Evolutionary conservation across 805 yeast species (phyloP).

Genomic region (Candida nitratophila): DNA sequence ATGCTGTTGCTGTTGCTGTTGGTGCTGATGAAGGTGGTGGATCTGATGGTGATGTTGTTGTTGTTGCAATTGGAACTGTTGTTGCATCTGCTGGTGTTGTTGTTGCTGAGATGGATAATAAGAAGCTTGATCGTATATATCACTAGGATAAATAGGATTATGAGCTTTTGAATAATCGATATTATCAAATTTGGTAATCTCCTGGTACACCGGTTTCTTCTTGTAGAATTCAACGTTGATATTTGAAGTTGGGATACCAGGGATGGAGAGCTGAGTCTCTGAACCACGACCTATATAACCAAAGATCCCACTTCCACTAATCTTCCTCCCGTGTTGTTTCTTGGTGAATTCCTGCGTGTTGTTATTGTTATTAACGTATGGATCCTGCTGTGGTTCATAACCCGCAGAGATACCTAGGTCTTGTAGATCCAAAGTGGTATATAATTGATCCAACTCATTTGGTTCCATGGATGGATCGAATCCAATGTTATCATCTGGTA

Average conservation of each 20-base stretch:
- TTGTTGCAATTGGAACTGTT: slow-evolving; percentile 19
- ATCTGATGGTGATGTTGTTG: slow-evolving; percentile 4
- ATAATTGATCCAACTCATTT: slow-evolving; percentile 42
- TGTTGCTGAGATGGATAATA: slow-evolving; percentile 2
- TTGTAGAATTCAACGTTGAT: slow-evolving; percentile 14
- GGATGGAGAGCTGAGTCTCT: slow-evolving; percentile 49
- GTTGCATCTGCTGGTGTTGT: slow-evolving; percentile 18
- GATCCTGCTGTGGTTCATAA: slow-evolving; percentile 12
- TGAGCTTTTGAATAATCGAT: slow-evolving; percentile 12
- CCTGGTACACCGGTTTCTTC: slow-evolving; percentile 24
- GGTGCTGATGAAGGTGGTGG: slow-evolving; percentile 1
- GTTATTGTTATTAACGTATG: not conserved
- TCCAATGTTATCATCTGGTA: slow-evolving; percentile 50
- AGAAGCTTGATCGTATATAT: slow-evolving; percentile 13
- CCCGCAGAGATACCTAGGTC: slow-evolving; percentile 54
- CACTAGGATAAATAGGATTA: slow-evolving; percentile 9
- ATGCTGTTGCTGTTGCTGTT: slow-evolving; percentile 1
- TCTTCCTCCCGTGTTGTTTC: slow-evolving; percentile 46
- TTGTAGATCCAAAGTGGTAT: slow-evolving; percentile 48
- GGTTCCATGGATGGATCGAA: slow-evolving; percentile 16
- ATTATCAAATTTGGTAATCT: slow-evolving; percentile 30
- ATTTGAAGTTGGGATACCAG: slow-evolving; percentile 33
- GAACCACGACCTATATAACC: slow-evolving; percentile 58
- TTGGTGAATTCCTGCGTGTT: slow-evolving; percentile 8
- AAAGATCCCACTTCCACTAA: slow-evolving; percentile 77